Conservation (phyloP, 1,139 yeast species). For the Zygosaccharomyces sapae region DNA sequence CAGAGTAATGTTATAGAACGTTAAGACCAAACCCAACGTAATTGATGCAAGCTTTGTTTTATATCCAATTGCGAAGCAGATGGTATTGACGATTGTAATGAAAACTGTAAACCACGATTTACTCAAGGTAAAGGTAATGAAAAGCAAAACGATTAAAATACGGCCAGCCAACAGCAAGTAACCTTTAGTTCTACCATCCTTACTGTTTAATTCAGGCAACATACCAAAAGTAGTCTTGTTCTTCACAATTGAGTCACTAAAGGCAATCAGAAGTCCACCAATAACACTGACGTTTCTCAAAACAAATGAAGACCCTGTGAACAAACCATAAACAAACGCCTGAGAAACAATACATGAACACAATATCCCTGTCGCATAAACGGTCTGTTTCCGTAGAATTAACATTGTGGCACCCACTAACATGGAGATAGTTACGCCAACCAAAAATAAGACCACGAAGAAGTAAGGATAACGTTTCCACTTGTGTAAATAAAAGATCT, state of each 20-base stretch:
- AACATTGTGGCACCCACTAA: constrained; percentile 65
- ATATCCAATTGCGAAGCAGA: constrained; percentile 85
- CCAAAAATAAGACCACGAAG: constrained; percentile 67
- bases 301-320: constrained; percentile 76
- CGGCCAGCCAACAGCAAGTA: constrained; percentile 88
- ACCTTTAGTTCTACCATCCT: constrained; percentile 71
- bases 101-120: constrained; percentile 68
- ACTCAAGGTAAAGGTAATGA: constrained; percentile 79
- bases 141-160: constrained; percentile 75
- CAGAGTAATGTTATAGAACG: constrained; percentile 70
- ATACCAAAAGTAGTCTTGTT: constrained; percentile 81
- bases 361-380: constrained; percentile 68
- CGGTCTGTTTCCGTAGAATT: constrained; percentile 65
- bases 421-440: constrained; percentile 68
- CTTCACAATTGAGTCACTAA: constrained; percentile 85
- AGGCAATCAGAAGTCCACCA: constrained; percentile 87
- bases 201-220: constrained; percentile 73
- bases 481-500: constrained; percentile 75
- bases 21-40: constrained; percentile 65
- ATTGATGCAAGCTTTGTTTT: constrained; percentile 90
- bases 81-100: constrained; percentile 64
- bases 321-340: constrained; percentile 85
- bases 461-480: constrained; percentile 78
- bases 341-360: constrained; percentile 73
- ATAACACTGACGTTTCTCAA: constrained; percentile 84